Evolutionary conservation across 371 early-diverging fungal genomes (phyloP).

Genomic region (Mortierella sp.): DNA sequence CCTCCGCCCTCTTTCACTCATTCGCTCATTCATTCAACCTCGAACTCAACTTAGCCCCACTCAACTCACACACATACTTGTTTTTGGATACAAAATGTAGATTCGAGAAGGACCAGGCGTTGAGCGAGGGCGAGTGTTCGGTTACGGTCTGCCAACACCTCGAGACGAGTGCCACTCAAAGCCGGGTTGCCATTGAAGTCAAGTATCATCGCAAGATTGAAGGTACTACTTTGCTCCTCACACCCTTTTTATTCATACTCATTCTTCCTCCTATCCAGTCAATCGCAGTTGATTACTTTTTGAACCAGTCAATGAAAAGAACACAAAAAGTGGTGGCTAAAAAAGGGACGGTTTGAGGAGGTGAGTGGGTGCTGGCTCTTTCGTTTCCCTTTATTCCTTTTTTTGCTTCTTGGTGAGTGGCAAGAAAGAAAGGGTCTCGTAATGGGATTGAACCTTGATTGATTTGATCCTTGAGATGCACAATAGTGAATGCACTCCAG

Average conservation of each 20-base stretch:
- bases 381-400: background rate
- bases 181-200: constrained; percentile 64
- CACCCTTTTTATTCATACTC: background rate
- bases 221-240: constrained; percentile 54
- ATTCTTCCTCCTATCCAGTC: background rate
- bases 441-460: constrained; percentile 25
- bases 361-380: background rate
- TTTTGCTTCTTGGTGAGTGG: background rate
- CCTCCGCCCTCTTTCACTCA: background rate
- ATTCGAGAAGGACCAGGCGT: constrained; percentile 63
- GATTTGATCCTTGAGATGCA: constrained; percentile 13
- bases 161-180: constrained; percentile 55
- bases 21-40: background rate
- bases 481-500: background rate
- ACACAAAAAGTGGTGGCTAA: constrained; percentile 2
- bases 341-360: background rate
- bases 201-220: constrained; percentile 76
- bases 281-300: background rate
- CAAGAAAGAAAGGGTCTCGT: background rate
- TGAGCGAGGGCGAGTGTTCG: constrained; percentile 62
- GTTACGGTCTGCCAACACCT: constrained; percentile 61
- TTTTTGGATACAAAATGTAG: constrained; percentile 33
- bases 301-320: background rate
- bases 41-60: background rate
- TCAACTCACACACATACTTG: background rate